Conservation (phyloP, 176 grass and related monocot species). For the Phragmites australis region DNA sequence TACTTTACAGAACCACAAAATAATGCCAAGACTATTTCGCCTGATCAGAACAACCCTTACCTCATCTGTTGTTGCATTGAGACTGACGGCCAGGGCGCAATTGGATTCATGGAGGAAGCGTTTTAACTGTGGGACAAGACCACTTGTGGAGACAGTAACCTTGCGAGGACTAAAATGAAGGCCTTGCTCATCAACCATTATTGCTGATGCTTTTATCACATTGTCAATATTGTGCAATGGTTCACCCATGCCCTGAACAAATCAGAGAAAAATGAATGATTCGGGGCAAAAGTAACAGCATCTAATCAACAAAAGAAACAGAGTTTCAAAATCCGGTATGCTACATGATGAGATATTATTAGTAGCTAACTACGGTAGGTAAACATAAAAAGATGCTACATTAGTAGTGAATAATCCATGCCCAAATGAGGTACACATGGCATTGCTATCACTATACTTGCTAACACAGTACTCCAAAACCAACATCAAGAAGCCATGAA, state of each 20-base stretch:
- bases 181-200: constrained; percentile 92
- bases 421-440: not conserved
- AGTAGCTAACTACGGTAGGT: not conserved
- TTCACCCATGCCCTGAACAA: constrained; percentile 88
- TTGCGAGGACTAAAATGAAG: constrained; percentile 96
- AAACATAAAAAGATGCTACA: not conserved
- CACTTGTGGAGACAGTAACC: constrained; percentile 89
- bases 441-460: constrained; percentile 1
- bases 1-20: constrained; percentile 26
- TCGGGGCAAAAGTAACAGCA: not conserved
- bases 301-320: constrained; percentile 17
- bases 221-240: constrained; percentile 91
- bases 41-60: constrained; percentile 40
- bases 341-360: not conserved
- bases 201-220: constrained; percentile 76
- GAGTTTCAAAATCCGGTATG: not conserved
- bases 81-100: constrained; percentile 82
- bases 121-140: constrained; percentile 86
- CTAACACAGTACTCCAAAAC: not conserved
- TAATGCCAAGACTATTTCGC: not conserved
- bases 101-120: constrained; percentile 76
- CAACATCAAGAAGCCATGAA: constrained; percentile 17
- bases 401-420: not conserved
- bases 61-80: constrained; percentile 98
- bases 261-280: constrained; percentile 18